phyloP scores from a whole-genome alignment of 108 stramenopile species.

The Aurantiochytrium sp. region DNA sequence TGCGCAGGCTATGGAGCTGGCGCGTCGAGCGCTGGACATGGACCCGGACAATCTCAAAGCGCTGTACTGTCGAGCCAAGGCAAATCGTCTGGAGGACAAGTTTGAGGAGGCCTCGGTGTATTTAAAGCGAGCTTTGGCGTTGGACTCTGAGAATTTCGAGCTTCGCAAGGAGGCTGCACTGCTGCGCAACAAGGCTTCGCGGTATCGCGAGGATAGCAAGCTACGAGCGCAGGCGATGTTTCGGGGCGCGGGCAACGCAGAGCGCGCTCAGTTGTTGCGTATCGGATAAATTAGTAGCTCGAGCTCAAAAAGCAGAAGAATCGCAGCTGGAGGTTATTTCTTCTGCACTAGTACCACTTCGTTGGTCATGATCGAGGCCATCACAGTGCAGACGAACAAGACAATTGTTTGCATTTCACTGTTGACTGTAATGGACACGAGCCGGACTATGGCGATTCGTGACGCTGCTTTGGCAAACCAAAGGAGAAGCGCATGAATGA shows the following conservation, averaged over 20 bases:
- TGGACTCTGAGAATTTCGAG: background rate
- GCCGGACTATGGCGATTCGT: too few species aligned
- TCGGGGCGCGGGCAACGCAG: background rate
- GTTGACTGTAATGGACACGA: too few species aligned
- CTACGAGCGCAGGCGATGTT: background rate
- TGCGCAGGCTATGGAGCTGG: background rate
- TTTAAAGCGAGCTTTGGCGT: slow-evolving; percentile 49
- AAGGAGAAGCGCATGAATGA: too few species aligned
- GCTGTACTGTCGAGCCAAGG: slow-evolving; percentile 63
- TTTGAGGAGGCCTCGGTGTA: slow-evolving; percentile 50
- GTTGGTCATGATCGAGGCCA: too few species aligned
- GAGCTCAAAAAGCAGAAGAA: too few species aligned
- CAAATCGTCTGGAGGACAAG: slow-evolving; percentile 53
- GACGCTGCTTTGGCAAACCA: too few species aligned
- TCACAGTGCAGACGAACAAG: too few species aligned
- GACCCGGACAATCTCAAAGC: slow-evolving; percentile 71
- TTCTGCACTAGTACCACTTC: too few species aligned
- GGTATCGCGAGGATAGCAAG: background rate
- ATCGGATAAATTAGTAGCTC: too few species aligned
- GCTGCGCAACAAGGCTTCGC: background rate
- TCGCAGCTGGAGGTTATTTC: too few species aligned
- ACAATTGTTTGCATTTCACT: too few species aligned
- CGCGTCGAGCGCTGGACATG: slow-evolving; percentile 41
- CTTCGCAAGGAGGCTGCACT: background rate
- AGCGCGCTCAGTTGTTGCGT: too few species aligned